Base-by-base conservation (phyloP, 805 yeast species). In the Metschnikowia continentalis region DNA sequence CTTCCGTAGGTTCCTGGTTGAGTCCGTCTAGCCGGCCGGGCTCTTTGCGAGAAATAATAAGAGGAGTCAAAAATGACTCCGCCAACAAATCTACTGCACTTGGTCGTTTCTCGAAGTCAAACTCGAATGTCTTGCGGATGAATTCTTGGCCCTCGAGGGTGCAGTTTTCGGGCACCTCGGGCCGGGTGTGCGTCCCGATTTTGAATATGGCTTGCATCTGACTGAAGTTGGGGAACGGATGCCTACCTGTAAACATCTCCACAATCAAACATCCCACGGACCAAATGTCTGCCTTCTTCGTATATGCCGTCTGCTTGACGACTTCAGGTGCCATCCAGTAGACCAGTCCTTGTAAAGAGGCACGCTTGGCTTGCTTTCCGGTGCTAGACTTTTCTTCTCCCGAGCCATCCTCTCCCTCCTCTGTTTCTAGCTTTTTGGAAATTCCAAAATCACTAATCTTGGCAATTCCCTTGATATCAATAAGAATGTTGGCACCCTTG, bases 261-360 rank as follows among this genome's bases (percentile, higher is more conserved):
- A 94, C 84, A 13, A 92, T 80, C 23, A 94, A 77, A 66, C 98
- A 94, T 0, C 98, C 99, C 8, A 95, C 86, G 0, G 97, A 89
- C 99, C 99, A 94, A 23, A 94, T 90, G 66, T 94, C 99, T 0
- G 96, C 96, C 67, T 89, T 90, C 36, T 86, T 84, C 1, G 98
- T 92, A 48, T 92, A 88, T 0, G 90, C 88, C 1, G 88, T 84
- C 63, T 91, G 97, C 61, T 90, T 89, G 15, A 94, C 98, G 7
- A 94, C 98, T 65, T 94, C 99, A 0, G 99, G 99, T 0, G 99
- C 98, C 99, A 94, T 94, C 98, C 99, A 94, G 64, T 86, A 94
- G 0, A 92, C 76, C 59, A 54, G 57, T 0, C 99, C 99, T 68
- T 92, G 97, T 48, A 90, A 70, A 0, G 96, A 90, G 1, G 88